phyloP scores from a whole-genome alignment of 164 flowering plant species.

The Nymphaea thermarum region DNA sequence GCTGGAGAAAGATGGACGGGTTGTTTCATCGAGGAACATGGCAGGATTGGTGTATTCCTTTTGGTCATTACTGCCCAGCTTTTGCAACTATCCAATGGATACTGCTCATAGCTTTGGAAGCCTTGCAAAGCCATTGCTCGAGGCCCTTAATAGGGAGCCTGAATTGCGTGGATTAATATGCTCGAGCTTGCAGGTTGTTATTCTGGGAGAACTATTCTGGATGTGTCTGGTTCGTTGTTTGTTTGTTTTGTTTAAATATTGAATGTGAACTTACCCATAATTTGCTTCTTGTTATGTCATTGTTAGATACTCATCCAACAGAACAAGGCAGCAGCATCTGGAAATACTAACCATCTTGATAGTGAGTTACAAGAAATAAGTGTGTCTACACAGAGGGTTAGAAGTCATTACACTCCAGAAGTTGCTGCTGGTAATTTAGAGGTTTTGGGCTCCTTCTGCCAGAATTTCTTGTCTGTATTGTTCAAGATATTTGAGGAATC shows the following conservation, averaged over 20 bases:
- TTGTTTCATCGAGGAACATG: conserved; percentile 50
- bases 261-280: neutral
- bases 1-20: conserved; percentile 62
- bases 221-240: neutral
- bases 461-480: conserved; percentile 37
- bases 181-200: conserved; percentile 45
- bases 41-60: conserved; percentile 63
- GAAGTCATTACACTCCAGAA: conserved; percentile 41
- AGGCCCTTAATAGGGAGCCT: conserved; percentile 47
- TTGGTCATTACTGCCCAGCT: conserved; percentile 91
- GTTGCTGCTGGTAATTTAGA: conserved; percentile 54
- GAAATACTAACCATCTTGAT: conserved; percentile 17
- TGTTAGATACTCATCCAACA: conserved; percentile 55
- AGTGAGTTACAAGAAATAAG: conserved; percentile 17
- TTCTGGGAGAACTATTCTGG: neutral
- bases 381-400: conserved; percentile 34
- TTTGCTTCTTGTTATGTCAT: neutral
- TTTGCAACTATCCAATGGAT: conserved; percentile 88
- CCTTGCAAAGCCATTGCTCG: conserved; percentile 30
- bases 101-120: conserved; percentile 67
- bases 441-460: conserved; percentile 45
- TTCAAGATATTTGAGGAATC: conserved; percentile 42
- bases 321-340: conserved; percentile 49
- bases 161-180: conserved; percentile 73
- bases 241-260: neutral